Conservation (phyloP, 75 land plant species). For the Chamaecyparis obtusa region DNA sequence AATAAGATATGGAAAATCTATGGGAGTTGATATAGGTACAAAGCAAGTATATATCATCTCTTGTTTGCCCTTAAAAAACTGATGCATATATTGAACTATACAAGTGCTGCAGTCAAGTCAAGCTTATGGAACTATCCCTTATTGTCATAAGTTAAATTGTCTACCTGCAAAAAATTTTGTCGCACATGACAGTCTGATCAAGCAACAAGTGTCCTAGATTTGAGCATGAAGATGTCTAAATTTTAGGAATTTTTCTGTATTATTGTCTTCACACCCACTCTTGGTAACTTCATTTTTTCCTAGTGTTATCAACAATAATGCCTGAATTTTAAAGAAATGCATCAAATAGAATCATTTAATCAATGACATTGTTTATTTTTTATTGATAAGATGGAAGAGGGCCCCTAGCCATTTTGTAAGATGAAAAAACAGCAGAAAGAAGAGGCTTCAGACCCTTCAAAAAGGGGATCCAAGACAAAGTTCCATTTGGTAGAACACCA, state of each 20-base stretch:
- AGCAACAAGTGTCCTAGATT: not conserved
- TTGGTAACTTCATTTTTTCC: not conserved
- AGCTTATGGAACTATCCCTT: not conserved
- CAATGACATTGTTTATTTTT: not conserved
- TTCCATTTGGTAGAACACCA: too few relatives aligned
- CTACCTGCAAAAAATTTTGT: not conserved
- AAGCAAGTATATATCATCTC: not conserved
- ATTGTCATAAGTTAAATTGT: not conserved
- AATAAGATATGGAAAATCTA: not conserved
- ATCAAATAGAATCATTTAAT: not conserved
- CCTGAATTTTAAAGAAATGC: not conserved
- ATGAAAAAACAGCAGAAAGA: too few relatives aligned
- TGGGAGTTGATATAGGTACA: constrained; percentile 1
- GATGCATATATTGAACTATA: not conserved
- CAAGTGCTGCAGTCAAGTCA: not conserved
- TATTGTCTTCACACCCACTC: not conserved
- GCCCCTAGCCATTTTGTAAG: too few relatives aligned
- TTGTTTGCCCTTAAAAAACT: not conserved
- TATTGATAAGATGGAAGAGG: too few relatives aligned
- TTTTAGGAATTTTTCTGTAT: not conserved
- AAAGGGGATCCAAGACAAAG: too few relatives aligned
- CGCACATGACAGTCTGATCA: not conserved
- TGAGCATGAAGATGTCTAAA: not conserved
- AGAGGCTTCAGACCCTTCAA: too few relatives aligned
- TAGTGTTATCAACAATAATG: not conserved